phyloP scores from a whole-genome alignment of 169 alveolate genomes.

The Plasmodium gaboni region DNA sequence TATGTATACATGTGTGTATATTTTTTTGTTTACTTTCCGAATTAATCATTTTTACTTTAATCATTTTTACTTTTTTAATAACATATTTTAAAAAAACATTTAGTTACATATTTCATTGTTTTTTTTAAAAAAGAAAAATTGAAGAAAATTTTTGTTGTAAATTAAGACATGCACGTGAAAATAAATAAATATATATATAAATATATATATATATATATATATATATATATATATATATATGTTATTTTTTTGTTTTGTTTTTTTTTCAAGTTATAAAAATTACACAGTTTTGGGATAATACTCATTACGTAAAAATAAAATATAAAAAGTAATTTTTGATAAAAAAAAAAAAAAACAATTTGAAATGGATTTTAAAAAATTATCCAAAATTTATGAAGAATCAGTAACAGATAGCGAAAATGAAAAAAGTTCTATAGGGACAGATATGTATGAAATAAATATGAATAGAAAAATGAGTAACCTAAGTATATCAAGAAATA shows the following conservation, averaged over 20 bases:
- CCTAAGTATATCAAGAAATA: constrained; percentile 1
- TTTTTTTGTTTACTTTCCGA: no score
- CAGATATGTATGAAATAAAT: constrained; percentile 25
- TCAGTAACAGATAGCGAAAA: constrained; percentile 16
- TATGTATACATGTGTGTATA: no score
- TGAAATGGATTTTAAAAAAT: background rate
- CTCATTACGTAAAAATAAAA: background rate
- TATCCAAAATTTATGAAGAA: constrained; percentile 7
- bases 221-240: no score
- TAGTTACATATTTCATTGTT: no score
- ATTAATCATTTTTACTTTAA: no score
- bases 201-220: background rate
- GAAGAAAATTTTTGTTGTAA: background rate
- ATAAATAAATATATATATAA: background rate
- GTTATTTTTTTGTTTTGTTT: background rate
- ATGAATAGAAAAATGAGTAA: constrained; percentile 11
- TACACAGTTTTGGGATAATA: background rate
- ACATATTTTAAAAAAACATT: no score
- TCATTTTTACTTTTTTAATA: no score
- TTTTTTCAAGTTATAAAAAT: background rate
- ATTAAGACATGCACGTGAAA: background rate
- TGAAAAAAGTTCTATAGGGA: background rate
- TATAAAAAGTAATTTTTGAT: background rate
- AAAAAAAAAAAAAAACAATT: background rate
- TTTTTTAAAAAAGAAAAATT: no score